phyloP scores from a whole-genome alignment of 2,329 filamentous ascomycete genomes.

The Raffaelea ambrosiae region DNA sequence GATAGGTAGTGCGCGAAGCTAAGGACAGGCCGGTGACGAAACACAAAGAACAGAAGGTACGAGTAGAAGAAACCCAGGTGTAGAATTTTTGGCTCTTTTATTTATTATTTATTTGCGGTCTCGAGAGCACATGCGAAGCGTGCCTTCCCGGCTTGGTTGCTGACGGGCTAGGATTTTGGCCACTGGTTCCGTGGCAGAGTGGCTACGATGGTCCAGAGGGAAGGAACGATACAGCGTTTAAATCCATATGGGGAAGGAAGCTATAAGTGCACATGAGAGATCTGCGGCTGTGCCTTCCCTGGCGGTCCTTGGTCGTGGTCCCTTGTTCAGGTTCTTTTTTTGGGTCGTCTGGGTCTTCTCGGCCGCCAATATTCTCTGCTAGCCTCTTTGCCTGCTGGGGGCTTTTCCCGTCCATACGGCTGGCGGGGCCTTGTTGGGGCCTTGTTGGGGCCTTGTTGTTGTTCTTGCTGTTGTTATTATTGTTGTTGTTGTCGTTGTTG shows the following conservation, averaged over 20 bases:
- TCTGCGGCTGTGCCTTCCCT: neutral
- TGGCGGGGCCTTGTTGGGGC: no score
- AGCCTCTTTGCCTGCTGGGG: no score
- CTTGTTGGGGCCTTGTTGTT: no score
- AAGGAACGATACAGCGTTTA: neutral
- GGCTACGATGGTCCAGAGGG: neutral
- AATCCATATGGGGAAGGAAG: neutral
- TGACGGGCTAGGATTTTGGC: neutral
- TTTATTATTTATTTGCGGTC: neutral
- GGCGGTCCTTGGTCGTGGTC: neutral
- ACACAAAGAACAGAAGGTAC: neutral
- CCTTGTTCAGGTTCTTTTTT: no score
- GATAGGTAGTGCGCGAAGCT: constrained; percentile 10
- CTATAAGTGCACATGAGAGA: neutral
- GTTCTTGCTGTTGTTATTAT: no score
- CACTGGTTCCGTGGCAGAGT: neutral
- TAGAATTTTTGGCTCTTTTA: neutral
- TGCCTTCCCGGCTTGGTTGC: constrained; percentile 1
- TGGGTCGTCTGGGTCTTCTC: no score
- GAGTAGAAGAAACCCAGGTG: neutral
- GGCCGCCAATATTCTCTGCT: no score
- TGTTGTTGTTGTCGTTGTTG: no score
- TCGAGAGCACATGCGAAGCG: neutral
- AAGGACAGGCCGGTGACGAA: constrained; percentile 5
- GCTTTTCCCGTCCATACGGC: no score